A percentile compares a stretch with the other conserved stretches of the same genome.
Conservation (phyloP, 169 alveolate species). For the Plasmodium vivax region DNA sequence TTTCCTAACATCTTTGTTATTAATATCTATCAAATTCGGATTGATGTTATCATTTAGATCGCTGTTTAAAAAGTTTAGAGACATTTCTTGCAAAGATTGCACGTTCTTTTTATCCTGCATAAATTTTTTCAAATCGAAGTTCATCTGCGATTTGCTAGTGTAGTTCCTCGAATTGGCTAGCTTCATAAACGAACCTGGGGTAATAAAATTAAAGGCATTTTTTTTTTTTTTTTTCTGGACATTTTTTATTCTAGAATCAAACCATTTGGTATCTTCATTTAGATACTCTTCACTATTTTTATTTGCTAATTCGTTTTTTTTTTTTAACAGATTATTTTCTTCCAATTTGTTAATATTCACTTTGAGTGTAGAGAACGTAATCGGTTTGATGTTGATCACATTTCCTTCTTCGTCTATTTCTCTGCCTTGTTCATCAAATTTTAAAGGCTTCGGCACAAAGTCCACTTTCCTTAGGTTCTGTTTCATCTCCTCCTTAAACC, state of each 20-base stretch:
- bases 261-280: constrained; percentile 45
- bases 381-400: constrained; percentile 81
- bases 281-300: constrained; percentile 8
- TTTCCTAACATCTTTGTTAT: neutral
- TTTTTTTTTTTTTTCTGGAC: constrained; percentile 32
- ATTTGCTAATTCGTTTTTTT: constrained; percentile 57
- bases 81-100: constrained; percentile 50
- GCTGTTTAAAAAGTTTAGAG: constrained; percentile 53
- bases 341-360: constrained; percentile 79
- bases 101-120: constrained; percentile 60
- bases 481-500: constrained; percentile 22
- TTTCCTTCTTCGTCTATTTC: constrained; percentile 84
- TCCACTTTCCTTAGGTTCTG: constrained; percentile 37
- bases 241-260: constrained; percentile 67
- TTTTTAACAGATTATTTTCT: constrained; percentile 76
- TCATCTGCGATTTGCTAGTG: constrained; percentile 3
- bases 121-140: constrained; percentile 62
- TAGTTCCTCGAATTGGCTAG: constrained; percentile 5
- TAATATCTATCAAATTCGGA: constrained; percentile 43
- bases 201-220: constrained; percentile 57
- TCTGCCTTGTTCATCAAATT: constrained; percentile 84
- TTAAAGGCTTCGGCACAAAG: constrained; percentile 67
- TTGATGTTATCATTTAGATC: constrained; percentile 15
- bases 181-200: constrained; percentile 59
- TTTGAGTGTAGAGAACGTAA: constrained; percentile 81